These are phyloP conservation scores for Gnomoniopsis sp. DNA, from an alignment of 2,329 filamentous ascomycete species.

Conservation along the genomic window DNA sequence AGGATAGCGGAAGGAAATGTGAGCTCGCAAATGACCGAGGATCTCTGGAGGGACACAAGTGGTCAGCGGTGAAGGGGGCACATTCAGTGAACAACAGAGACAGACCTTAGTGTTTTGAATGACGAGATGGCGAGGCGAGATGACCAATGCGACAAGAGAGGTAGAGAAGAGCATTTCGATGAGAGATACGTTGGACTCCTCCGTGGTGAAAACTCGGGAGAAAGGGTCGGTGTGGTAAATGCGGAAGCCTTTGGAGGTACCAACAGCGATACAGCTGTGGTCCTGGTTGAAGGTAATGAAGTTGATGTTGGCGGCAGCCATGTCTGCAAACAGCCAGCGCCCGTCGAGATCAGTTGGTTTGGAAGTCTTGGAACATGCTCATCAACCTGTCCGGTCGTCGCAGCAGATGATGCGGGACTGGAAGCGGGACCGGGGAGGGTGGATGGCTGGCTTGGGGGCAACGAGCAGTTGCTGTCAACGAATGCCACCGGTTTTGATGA, in stretches of 20 bases:
- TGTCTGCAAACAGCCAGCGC: conserved; percentile 32
- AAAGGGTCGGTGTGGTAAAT: conserved; percentile 98
- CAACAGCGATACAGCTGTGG: conserved; percentile 93
- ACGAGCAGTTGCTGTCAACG: too few species aligned
- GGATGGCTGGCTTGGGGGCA: too few species aligned
- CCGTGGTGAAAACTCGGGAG: conserved; percentile 88
- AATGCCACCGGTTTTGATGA: too few species aligned
- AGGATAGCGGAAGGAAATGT: conserved; percentile 97
- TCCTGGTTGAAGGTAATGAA: conserved; percentile 99
- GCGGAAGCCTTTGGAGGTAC: conserved; percentile 92
- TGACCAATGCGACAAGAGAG: conserved; percentile 87
- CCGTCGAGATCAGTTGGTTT: background rate
- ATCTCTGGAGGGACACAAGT: conserved; percentile 41
- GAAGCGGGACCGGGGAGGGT: too few species aligned
- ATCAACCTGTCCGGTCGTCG: background rate
- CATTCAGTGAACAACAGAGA: background rate
- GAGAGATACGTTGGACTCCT: conserved; percentile 91
- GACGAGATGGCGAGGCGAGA: conserved; percentile 86
- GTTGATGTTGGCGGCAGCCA: conserved; percentile 76
- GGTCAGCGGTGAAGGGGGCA: background rate
- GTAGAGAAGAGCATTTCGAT: conserved; percentile 99
- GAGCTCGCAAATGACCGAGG: conserved; percentile 92
- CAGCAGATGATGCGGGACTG: background rate
- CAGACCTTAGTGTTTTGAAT: conserved; percentile 95
- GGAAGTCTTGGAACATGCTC: background rate